Evolutionary conservation across 768 basidiomycete species (phyloP).

Genomic region (Russula emetica): DNA sequence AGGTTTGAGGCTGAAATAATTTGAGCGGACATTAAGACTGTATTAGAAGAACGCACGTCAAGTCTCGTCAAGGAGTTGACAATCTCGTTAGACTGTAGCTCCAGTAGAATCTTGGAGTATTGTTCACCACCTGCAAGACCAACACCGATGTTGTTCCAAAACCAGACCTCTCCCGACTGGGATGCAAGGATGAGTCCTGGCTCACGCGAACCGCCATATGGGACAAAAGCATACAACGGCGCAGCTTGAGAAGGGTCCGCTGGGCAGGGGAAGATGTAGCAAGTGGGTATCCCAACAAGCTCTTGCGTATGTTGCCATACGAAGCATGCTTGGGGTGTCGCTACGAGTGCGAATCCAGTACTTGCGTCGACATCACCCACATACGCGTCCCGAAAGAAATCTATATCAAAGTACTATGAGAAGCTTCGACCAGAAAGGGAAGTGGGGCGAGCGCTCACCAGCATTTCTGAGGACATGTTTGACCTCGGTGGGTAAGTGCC

Average conservation of each 20-base stretch:
- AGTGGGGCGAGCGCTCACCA: constrained; percentile 41
- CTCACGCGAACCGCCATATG: constrained; percentile 64
- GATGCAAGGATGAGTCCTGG: constrained; percentile 83
- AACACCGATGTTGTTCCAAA: constrained; percentile 86
- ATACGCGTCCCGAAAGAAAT: constrained; percentile 64
- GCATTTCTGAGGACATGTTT: constrained; percentile 65
- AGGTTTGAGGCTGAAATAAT: constrained; percentile 52
- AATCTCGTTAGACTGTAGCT: constrained; percentile 51
- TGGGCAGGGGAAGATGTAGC: constrained; percentile 79
- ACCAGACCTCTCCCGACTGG: constrained; percentile 63
- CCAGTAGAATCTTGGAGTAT: constrained; percentile 48
- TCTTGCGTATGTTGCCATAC: constrained; percentile 80
- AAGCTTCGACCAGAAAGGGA: not conserved
- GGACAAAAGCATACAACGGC: constrained; percentile 53
- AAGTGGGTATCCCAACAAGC: constrained; percentile 69
- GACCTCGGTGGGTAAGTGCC: constrained; percentile 67
- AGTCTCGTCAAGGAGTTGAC: constrained; percentile 64
- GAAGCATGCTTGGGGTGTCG: constrained; percentile 69
- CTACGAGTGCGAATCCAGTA: constrained; percentile 71
- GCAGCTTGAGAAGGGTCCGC: constrained; percentile 48
- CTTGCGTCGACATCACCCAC: constrained; percentile 65
- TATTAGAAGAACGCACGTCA: constrained; percentile 45
- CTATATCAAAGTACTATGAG: constrained; percentile 35
- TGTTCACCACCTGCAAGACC: constrained; percentile 78
- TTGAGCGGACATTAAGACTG: constrained; percentile 18